Base-by-base conservation (phyloP, 228 moss, liverwort and hornwort species). In the Sphagnum magellanicum region DNA sequence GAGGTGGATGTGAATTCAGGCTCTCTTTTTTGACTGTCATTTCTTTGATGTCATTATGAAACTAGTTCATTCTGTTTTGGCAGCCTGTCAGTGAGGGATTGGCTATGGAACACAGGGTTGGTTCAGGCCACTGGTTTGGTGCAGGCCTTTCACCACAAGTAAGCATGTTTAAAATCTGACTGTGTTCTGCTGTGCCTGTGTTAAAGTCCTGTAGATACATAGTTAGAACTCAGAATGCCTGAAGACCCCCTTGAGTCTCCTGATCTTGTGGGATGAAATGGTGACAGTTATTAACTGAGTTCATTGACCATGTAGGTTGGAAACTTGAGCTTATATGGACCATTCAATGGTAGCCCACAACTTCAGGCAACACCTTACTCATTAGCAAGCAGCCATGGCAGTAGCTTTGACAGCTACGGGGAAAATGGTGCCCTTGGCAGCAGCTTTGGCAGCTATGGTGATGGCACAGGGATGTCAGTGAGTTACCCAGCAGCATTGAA, bases 101-200 rank as follows among this genome's bases (percentile, higher is more conserved):
- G 78, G 78, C 89, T 51, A 79, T 90, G 76, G 91, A 89, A 63
- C 91, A 94, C 73, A 79, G 78, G 57, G 91, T 91, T 53, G 75
- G 75, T 5, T 70, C 91, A 53, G 93, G 93, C 51, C 89, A 94
- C 72, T 91, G 91, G 94, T 83, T 86, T 75, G 79, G 85, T 13
- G 81, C 90, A 66, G 93, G 94, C 32, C 94, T 94, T 74, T 94
- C 94, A 8, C 94, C 90, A 68, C 85, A 91, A 73, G 94, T 94
- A 70, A 63, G 75, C 66, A 55, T 32, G 32, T 32, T 32, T 3
- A 3, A 32, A 32, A 32, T 32, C 32, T 2, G 32, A 32, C 32
- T 32, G 32, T 32, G 32, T 32, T 32, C 32, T 32, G 32, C 32
- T 32, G 32, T 32, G 32, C 32, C 32, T 32, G 32, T 32, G 32